A percentile compares a stretch with the other conserved stretches of the same genome.
Conservation (phyloP, 768 basidiomycete genomes). For the Asterophora lycoperdoides region DNA sequence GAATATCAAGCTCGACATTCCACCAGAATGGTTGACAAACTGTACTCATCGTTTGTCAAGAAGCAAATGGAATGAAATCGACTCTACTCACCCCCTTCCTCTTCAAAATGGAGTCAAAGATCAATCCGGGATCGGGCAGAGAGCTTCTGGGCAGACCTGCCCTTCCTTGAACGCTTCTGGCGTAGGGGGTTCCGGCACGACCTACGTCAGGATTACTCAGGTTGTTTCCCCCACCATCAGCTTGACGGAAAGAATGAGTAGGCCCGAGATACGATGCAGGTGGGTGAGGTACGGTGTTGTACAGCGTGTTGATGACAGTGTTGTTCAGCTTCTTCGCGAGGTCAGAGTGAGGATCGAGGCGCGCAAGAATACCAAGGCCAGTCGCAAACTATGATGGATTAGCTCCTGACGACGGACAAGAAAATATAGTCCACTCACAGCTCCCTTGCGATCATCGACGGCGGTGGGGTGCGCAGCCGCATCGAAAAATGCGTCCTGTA, state of each 20-base stretch:
- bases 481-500: slow-evolving; percentile 29
- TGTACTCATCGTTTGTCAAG: too few species aligned
- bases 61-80: too few species aligned
- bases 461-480: slow-evolving; percentile 26
- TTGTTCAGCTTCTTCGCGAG: slow-evolving; percentile 19
- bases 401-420: too few species aligned
- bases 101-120: slow-evolving; percentile 59
- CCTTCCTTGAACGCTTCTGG: slow-evolving; percentile 44
- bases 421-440: too few species aligned
- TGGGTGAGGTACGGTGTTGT: slow-evolving; percentile 61
- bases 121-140: slow-evolving; percentile 50
- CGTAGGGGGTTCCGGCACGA: slow-evolving; percentile 45
- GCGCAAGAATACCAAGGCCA: slow-evolving; percentile 24
- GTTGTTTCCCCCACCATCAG: slow-evolving; percentile 49
- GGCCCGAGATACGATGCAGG: slow-evolving; percentile 32
- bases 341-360: slow-evolving; percentile 15
- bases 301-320: slow-evolving; percentile 35
- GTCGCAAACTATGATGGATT: slow-evolving; percentile 19
- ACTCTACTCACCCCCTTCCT: slow-evolving; percentile 31
- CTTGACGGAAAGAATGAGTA: slow-evolving; percentile 33
- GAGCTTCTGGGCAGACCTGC: slow-evolving; percentile 33
- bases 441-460: slow-evolving; percentile 37
- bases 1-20: slow-evolving; percentile 58
- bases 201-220: slow-evolving; percentile 41
- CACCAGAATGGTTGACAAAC: slow-evolving; percentile 38